Evolutionary conservation across 2,329 filamentous ascomycete species (phyloP), one percentile per base, ranked within the genome.

Genomic region (Fusarium nematophilum): DNA sequence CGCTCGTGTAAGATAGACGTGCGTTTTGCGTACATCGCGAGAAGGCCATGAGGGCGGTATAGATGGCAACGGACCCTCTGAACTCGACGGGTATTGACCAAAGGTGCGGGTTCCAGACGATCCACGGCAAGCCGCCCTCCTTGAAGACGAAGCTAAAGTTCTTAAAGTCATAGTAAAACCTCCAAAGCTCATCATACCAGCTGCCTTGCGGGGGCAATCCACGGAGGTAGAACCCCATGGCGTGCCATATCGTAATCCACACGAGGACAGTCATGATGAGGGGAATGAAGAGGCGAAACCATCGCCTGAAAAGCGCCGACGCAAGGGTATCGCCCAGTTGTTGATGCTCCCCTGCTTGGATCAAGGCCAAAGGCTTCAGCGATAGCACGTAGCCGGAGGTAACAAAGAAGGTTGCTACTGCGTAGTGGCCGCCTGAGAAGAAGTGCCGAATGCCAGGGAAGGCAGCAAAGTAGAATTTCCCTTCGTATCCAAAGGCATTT

Each of bases 71-170:
- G 2, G 88, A 90, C 9, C 88, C 88, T 63, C 80, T 77, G 72
- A 87, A 83, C 67, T 90, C 87, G 15, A 86, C 75, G 0, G 87
- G 86, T 47, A 90, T 89, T 0, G 82, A 87, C 85, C 86, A 89
- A 3, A 84, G 69, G 60, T 89, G 87, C 23, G 78, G 79, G 63
- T 87, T 86, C 73, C 85, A 72, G 13, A 39, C 64, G 21, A 75
- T 43, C 78, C 84, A 88, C 9, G 83, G 81, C 9, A 81, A 75
- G 2, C 82, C 83, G 6, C 85, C 84, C 7, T 78, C 78, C 34
- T 83, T 82, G 74, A 86, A 90, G 31, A 89, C 70, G 69, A 88
- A 90, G 72, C 83, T 90, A 75, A 88, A 90, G 71, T 89, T 89
- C 70, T 90, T 90, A 69, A 85, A 78, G 69, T 90, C 85, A 56